Conservation (phyloP, 371 early-diverging fungal species). For the Mortierella sp. region DNA sequence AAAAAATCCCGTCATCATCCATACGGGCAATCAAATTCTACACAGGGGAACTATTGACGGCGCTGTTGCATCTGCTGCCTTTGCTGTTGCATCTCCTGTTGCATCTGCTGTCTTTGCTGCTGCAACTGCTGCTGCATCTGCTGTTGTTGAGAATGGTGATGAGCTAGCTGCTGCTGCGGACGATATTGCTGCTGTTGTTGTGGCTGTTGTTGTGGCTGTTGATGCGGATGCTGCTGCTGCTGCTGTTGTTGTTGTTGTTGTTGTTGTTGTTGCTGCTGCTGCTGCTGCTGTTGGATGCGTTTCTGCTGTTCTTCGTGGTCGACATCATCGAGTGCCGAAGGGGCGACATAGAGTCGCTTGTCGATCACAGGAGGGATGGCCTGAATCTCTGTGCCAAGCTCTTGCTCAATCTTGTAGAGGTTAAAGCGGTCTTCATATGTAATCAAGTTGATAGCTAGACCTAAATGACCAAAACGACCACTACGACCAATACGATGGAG, state of each 20-base stretch:
- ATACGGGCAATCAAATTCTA: neutral
- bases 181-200: slow-evolving; percentile 19
- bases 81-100: slow-evolving; percentile 53
- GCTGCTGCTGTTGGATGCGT: slow-evolving; percentile 64
- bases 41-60: slow-evolving; percentile 12
- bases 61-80: slow-evolving; percentile 53
- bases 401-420: slow-evolving; percentile 96
- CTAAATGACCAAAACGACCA: slow-evolving; percentile 98
- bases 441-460: slow-evolving; percentile 97
- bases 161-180: slow-evolving; percentile 58
- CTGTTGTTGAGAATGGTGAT: slow-evolving; percentile 51
- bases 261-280: slow-evolving; percentile 56
- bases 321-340: slow-evolving; percentile 70
- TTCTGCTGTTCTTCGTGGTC: slow-evolving; percentile 64
- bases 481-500: slow-evolving; percentile 98
- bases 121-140: slow-evolving; percentile 59
- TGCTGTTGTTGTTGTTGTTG: slow-evolving; percentile 57
- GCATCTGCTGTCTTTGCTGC: slow-evolving; percentile 53
- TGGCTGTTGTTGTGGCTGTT: slow-evolving; percentile 15
- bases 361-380: slow-evolving; percentile 97
- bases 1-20: neutral
- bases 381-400: slow-evolving; percentile 96
- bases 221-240: slow-evolving; percentile 33
- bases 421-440: slow-evolving; percentile 97
- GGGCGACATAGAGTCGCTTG: slow-evolving; percentile 88